These are phyloP conservation scores for Rosa persica DNA, from an alignment of 306 rosid species.

Conservation along the genomic window DNA sequence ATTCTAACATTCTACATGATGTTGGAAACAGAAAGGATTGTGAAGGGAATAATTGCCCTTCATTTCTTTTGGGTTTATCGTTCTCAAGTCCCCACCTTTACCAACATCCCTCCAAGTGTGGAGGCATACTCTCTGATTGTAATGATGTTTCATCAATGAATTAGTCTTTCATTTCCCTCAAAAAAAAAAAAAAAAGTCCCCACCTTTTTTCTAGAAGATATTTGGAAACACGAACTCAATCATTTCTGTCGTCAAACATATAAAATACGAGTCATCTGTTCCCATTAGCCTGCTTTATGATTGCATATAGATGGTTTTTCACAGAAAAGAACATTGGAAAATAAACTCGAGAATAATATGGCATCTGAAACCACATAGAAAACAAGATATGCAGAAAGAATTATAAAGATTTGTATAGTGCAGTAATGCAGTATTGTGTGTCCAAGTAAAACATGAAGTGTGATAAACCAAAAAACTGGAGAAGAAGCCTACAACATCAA, in stretches of 20 bases:
- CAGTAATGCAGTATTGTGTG: conserved; percentile 19
- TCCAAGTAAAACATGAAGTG: conserved; percentile 1
- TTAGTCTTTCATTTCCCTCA: no score
- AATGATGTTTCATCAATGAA: no score
- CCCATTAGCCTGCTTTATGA: background rate
- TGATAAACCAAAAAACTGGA: conserved; percentile 12
- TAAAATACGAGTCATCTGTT: background rate
- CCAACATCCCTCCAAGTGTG: no score
- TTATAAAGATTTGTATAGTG: background rate
- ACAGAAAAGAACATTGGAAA: background rate
- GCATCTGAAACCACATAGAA: background rate
- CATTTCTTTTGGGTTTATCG: background rate
- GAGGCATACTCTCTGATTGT: no score
- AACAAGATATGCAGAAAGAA: conserved; percentile 2
- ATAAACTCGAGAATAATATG: background rate
- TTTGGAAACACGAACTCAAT: background rate
- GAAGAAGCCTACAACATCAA: background rate
- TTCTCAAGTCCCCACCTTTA: background rate
- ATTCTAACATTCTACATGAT: background rate
- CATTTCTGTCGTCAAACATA: background rate
- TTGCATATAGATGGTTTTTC: background rate
- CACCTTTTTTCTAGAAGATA: background rate
- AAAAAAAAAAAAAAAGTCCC: no score
- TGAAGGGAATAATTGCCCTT: background rate
- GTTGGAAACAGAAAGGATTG: background rate